A percentile compares a stretch with the other conserved stretches of the same genome.
Evolutionary conservation across 2,329 filamentous ascomycete species (phyloP).

Genomic region (Claviceps sorghi): DNA sequence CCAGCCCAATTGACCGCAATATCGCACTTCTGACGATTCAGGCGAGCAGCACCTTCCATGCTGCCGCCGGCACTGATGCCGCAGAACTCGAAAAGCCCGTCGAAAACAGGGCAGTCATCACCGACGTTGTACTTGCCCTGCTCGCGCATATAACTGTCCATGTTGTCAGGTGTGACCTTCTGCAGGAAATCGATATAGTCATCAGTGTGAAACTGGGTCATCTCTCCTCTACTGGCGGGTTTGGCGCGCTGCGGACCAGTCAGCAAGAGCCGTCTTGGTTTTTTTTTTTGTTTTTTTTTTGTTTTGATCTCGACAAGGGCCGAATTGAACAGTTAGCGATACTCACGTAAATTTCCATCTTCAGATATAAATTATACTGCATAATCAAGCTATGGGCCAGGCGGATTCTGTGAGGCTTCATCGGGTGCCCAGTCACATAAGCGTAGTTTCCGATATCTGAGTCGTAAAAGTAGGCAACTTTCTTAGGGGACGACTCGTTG

Average conservation of each 20-base stretch:
- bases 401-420: constrained; percentile 96
- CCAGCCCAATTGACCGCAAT: constrained; percentile 98
- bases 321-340: constrained; percentile 9
- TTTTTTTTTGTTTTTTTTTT: no score
- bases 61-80: constrained; percentile 88
- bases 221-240: constrained; percentile 75
- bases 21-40: constrained; percentile 83
- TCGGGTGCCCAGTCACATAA: constrained; percentile 90
- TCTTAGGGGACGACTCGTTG: constrained; percentile 44
- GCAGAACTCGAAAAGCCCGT: constrained; percentile 94
- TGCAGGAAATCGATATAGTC: constrained; percentile 92
- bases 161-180: constrained; percentile 96
- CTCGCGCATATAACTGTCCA: constrained; percentile 84
- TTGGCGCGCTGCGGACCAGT: constrained; percentile 50
- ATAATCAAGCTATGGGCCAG: constrained; percentile 92
- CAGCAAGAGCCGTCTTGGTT: neutral
- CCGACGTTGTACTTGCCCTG: constrained; percentile 90
- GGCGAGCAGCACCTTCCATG: constrained; percentile 79
- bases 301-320: neutral
- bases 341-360: constrained; percentile 89
- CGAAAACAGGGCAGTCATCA: constrained; percentile 94
- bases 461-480: constrained; percentile 97
- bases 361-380: constrained; percentile 89
- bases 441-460: constrained; percentile 97
- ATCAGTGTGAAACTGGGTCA: constrained; percentile 85